phyloP scores from a whole-genome alignment of 257 asterid genomes.

The Solanum clarkiae region DNA sequence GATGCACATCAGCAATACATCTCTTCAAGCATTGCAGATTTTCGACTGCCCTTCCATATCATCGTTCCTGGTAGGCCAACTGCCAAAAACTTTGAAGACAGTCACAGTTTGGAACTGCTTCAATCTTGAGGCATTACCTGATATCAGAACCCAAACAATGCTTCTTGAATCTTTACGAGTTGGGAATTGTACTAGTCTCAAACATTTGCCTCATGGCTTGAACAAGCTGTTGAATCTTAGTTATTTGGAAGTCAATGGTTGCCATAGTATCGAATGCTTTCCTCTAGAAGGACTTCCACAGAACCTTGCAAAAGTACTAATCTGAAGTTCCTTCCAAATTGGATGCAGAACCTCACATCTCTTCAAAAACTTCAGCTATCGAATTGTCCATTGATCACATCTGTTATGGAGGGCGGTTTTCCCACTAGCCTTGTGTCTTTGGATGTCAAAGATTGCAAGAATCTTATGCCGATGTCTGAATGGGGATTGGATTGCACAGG shows the following conservation, averaged over 20 bases:
- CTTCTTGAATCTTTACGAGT: conserved; percentile 28
- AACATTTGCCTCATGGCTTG: conserved; percentile 21
- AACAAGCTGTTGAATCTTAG: conserved; percentile 21
- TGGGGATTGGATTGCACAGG: conserved; percentile 31
- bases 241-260: conserved; percentile 32
- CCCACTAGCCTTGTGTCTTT: conserved; percentile 28
- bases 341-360: conserved; percentile 26
- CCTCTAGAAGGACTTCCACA: conserved; percentile 30
- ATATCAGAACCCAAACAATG: conserved; percentile 18
- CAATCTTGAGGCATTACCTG: conserved; percentile 36
- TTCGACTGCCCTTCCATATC: conserved; percentile 33
- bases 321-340: conserved; percentile 18
- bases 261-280: conserved; percentile 27
- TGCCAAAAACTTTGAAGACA: conserved; percentile 27
- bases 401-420: conserved; percentile 28
- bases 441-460: conserved; percentile 24
- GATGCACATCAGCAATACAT: conserved; percentile 21
- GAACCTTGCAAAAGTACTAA: conserved; percentile 20
- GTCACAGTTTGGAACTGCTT: conserved; percentile 36
- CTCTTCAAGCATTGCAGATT: conserved; percentile 28
- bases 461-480: conserved; percentile 19
- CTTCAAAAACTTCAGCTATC: conserved; percentile 25
- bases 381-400: conserved; percentile 24
- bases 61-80: conserved; percentile 27
- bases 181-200: conserved; percentile 34